Evolutionary conservation across 2,329 filamentous ascomycete species (phyloP).

Genomic region (Zymoseptoria passerinii): DNA sequence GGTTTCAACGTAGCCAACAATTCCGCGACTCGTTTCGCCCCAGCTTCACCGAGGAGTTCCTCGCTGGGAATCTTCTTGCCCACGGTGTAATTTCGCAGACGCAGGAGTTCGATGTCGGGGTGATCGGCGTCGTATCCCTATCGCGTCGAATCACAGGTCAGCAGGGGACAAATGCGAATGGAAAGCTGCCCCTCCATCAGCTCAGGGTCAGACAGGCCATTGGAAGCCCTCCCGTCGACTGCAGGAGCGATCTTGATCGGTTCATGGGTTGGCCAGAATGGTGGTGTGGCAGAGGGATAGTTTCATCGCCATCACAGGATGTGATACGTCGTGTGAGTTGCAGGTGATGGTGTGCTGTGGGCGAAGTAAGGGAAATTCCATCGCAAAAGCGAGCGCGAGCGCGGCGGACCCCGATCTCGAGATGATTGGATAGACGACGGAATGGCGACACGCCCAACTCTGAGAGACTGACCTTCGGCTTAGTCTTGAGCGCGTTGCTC

Average conservation of each 20-base stretch:
- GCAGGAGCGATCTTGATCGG: neutral
- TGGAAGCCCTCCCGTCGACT: neutral
- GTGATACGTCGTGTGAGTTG: neutral
- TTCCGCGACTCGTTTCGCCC: slow-evolving; percentile 56
- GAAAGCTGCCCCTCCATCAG: neutral
- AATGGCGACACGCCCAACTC: neutral
- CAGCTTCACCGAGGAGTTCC: slow-evolving; percentile 53
- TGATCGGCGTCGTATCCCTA: slow-evolving; percentile 70
- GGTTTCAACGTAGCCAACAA: slow-evolving; percentile 62
- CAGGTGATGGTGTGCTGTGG: neutral
- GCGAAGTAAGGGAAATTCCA: neutral
- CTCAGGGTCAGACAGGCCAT: neutral
- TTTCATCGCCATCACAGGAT: neutral
- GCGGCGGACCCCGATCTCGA: too few species aligned
- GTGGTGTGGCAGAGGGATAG: neutral
- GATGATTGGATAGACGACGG: too few species aligned
- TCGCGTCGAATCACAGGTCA: neutral
- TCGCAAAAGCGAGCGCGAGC: neutral
- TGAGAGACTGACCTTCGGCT: slow-evolving; percentile 61
- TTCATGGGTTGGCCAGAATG: neutral
- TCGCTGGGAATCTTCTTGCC: slow-evolving; percentile 58
- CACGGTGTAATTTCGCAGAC: slow-evolving; percentile 71
- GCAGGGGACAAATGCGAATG: neutral
- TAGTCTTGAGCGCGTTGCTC: slow-evolving; percentile 71
- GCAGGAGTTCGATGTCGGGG: slow-evolving; percentile 69